A percentile compares a stretch with the other conserved stretches of the same genome.
These are phyloP conservation scores for Microbotryum lychnidis-dioicae DNA, from an alignment of 1,284 basidiomycete genomes.

Conservation along the genomic window DNA sequence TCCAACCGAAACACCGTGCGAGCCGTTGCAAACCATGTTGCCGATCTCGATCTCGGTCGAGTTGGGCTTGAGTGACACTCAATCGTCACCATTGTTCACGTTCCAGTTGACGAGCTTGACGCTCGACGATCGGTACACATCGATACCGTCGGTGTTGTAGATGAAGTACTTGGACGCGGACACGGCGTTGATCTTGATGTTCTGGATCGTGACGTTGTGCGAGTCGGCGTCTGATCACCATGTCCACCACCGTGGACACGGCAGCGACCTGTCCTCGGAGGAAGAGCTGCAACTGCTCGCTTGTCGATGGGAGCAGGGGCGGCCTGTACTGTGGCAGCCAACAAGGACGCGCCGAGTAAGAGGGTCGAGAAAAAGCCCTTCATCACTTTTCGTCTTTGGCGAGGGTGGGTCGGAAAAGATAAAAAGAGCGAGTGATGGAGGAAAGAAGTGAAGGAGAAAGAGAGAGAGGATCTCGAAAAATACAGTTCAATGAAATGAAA, in stretches of 20 bases:
- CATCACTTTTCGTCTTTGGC: no score
- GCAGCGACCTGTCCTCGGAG: no score
- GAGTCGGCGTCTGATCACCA: neutral
- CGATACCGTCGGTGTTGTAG: constrained; percentile 56
- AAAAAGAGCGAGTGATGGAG: neutral
- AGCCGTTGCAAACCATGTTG: no score
- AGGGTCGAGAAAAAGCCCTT: no score
- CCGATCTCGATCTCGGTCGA: no score
- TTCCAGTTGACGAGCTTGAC: constrained; percentile 34
- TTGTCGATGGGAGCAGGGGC: no score
- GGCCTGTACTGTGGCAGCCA: no score
- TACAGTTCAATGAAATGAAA: no score
- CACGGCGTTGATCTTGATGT: neutral
- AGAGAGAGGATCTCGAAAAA: neutral
- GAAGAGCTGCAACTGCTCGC: no score
- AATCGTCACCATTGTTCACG: constrained; percentile 53
- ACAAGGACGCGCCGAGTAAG: no score
- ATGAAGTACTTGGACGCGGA: constrained; percentile 32
- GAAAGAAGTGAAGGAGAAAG: neutral
- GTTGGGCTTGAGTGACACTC: constrained; percentile 50
- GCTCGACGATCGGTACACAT: constrained; percentile 49
- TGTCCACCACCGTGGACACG: no score
- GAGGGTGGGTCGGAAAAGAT: neutral
- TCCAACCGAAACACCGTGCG: constrained; percentile 56
- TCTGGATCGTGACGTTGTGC: neutral